phyloP scores from a whole-genome alignment of 2,329 filamentous ascomycete genomes.

The Dactylellina sp. region DNA sequence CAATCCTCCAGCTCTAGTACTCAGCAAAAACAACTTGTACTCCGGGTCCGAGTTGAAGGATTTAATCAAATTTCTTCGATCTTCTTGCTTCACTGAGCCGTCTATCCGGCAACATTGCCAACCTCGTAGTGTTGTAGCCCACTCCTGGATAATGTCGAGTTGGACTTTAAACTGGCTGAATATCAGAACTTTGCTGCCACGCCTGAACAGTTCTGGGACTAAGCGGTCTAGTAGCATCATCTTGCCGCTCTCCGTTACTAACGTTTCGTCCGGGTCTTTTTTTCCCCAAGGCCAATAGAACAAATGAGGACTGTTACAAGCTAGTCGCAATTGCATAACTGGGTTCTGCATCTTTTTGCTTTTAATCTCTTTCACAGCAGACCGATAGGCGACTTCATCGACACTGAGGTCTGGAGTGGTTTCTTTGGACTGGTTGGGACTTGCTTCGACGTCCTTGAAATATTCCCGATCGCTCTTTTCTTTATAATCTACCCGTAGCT shows the following conservation, averaged over 20 bases:
- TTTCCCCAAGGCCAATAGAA: conserved; percentile 91
- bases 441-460: conserved; percentile 67
- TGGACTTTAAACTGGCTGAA: conserved; percentile 98
- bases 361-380: conserved; percentile 74
- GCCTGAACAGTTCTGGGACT: conserved; percentile 77
- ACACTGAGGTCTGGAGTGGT: conserved; percentile 58
- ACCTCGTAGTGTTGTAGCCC: conserved; percentile 78
- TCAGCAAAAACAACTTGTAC: conserved; percentile 84
- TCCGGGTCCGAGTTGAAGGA: conserved; percentile 76
- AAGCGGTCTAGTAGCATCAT: conserved; percentile 93
- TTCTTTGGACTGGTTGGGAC: conserved; percentile 40
- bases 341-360: conserved; percentile 94
- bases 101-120: conserved; percentile 93
- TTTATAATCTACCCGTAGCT: conserved; percentile 50
- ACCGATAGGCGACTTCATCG: conserved; percentile 40
- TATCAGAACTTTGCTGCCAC: conserved; percentile 89
- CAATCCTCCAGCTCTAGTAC: conserved; percentile 90
- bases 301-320: conserved; percentile 94
- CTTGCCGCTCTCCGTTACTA: conserved; percentile 90
- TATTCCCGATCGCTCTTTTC: conserved; percentile 64
- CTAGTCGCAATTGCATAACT: conserved; percentile 88
- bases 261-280: conserved; percentile 76
- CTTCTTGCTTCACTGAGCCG: conserved; percentile 81
- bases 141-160: conserved; percentile 89
- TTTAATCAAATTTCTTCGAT: conserved; percentile 77